phyloP scores from a whole-genome alignment of 805 yeast genomes.

The Komagataella pseudopastoris region DNA sequence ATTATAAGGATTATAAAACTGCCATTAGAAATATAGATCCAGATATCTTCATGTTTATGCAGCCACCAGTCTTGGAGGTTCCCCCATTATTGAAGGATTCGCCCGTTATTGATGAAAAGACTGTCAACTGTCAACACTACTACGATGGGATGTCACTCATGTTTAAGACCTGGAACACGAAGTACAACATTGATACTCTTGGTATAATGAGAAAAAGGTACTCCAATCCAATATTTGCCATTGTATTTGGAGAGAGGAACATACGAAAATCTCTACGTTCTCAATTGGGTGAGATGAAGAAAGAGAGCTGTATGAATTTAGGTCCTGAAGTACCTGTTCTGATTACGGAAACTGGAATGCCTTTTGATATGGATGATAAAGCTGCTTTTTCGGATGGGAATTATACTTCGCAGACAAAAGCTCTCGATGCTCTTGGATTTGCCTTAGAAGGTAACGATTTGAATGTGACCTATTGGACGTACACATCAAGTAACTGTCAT shows the following conservation, averaged over 20 bases:
- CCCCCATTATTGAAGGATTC: conserved; percentile 57
- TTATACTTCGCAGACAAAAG: conserved; percentile 62
- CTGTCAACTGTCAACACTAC: conserved; percentile 78
- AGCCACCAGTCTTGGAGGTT: conserved; percentile 67
- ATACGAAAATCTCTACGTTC: conserved; percentile 58
- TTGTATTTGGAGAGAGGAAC: conserved; percentile 71
- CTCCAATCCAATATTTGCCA: conserved; percentile 53
- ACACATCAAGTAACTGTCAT: conserved; percentile 60
- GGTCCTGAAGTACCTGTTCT: conserved; percentile 60
- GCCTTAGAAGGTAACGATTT: conserved; percentile 68
- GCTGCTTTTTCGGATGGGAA: conserved; percentile 53
- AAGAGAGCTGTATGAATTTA: conserved; percentile 46
- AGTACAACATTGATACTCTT: conserved; percentile 75
- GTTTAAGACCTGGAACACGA: conserved; percentile 81
- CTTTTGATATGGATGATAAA: conserved; percentile 86
- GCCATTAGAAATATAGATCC: conserved; percentile 31
- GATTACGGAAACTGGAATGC: conserved; percentile 95
- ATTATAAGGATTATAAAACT: conserved; percentile 35
- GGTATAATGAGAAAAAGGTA: conserved; percentile 78
- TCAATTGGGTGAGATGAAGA: conserved; percentile 54
- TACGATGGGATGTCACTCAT: conserved; percentile 91
- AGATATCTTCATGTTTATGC: conserved; percentile 47
- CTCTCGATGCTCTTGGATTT: conserved; percentile 68
- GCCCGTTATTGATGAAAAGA: conserved; percentile 41
- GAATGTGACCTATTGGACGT: conserved; percentile 80